phyloP scores from a whole-genome alignment of 371 early-diverging fungal species.

The Caulochytrium protostelioides region DNA sequence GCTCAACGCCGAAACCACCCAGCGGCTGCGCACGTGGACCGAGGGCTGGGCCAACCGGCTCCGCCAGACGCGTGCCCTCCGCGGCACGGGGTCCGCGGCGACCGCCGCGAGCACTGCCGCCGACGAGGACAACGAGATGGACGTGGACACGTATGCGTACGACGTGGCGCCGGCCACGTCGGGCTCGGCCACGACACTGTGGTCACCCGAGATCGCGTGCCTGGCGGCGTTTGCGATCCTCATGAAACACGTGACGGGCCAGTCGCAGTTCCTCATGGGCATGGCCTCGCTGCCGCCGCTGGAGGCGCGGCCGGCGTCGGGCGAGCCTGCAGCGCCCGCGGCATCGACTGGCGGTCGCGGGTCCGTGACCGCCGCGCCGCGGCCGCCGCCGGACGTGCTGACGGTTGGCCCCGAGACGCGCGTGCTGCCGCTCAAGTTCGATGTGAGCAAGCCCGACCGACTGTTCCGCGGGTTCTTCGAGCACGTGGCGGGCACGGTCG shows the following conservation, averaged over 20 bases:
- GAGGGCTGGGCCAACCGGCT: conserved; percentile 9
- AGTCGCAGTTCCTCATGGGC: conserved; percentile 19
- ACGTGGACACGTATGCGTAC: neutral
- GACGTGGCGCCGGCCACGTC: neutral
- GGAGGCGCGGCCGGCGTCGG: conserved; percentile 6
- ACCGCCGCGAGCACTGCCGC: neutral
- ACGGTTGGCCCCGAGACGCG: conserved; percentile 11
- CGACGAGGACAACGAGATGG: neutral
- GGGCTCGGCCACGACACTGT: too few relatives aligned
- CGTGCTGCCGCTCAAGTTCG: too few relatives aligned
- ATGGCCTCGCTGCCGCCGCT: conserved; percentile 10
- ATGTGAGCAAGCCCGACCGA: too few relatives aligned
- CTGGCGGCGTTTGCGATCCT: conserved; percentile 22
- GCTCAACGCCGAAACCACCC: conserved; percentile 7
- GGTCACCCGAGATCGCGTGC: too few relatives aligned
- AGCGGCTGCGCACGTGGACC: conserved; percentile 12
- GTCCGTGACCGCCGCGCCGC: conserved; percentile 3
- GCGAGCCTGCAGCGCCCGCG: conserved; percentile 13
- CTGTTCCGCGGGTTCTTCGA: neutral
- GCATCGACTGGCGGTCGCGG: conserved; percentile 9
- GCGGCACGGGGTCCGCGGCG: neutral
- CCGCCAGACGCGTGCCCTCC: too few relatives aligned
- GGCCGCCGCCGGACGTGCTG: conserved; percentile 5
- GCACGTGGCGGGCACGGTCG: neutral
- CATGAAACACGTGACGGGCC: conserved; percentile 23